These are phyloP conservation scores for Cyclotella kingstonii DNA, from an alignment of 108 stramenopile genomes.

Conservation along the genomic window DNA sequence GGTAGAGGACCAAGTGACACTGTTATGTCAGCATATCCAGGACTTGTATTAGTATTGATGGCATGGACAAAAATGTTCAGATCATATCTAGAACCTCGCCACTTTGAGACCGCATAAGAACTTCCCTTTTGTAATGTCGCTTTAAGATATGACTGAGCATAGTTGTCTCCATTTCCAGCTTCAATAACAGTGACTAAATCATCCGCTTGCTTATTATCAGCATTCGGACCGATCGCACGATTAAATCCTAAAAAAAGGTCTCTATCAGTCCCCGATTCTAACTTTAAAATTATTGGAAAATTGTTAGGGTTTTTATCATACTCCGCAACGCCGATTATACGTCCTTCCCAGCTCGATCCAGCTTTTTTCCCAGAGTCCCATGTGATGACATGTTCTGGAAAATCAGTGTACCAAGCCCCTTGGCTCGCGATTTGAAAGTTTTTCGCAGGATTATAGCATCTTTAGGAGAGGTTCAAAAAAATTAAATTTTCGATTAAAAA, in stretches of 20 bases:
- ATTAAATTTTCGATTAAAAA: background rate
- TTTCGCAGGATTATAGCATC: slow-evolving; percentile 22
- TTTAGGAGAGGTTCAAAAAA: background rate
- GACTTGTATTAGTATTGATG: slow-evolving; percentile 15
- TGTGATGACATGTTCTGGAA: slow-evolving; percentile 3
- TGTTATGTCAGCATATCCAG: slow-evolving; percentile 26
- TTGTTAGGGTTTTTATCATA: slow-evolving; percentile 7
- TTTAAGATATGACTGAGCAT: slow-evolving; percentile 16
- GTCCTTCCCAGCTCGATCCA: slow-evolving; percentile 14
- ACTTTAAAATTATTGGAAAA: slow-evolving; percentile 5
- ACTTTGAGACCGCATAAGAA: background rate
- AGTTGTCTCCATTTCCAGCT: slow-evolving; percentile 22
- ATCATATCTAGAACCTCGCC: slow-evolving; percentile 9
- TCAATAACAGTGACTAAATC: slow-evolving; percentile 10
- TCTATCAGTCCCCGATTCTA: background rate
- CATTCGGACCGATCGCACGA: slow-evolving; percentile 7
- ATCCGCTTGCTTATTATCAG: slow-evolving; percentile 4
- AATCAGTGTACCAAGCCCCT: slow-evolving; percentile 11
- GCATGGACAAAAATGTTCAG: slow-evolving; percentile 11
- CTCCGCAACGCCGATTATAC: slow-evolving; percentile 10
- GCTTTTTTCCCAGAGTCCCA: slow-evolving; percentile 15
- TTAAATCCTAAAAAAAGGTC: slow-evolving; percentile 9
- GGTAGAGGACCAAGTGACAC: slow-evolving; percentile 9
- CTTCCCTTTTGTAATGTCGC: slow-evolving; percentile 5
- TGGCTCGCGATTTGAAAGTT: slow-evolving; percentile 21